These are phyloP conservation scores for Schizochytrium sp. DNA, from an alignment of 108 stramenopile species.

Conservation along the genomic window DNA sequence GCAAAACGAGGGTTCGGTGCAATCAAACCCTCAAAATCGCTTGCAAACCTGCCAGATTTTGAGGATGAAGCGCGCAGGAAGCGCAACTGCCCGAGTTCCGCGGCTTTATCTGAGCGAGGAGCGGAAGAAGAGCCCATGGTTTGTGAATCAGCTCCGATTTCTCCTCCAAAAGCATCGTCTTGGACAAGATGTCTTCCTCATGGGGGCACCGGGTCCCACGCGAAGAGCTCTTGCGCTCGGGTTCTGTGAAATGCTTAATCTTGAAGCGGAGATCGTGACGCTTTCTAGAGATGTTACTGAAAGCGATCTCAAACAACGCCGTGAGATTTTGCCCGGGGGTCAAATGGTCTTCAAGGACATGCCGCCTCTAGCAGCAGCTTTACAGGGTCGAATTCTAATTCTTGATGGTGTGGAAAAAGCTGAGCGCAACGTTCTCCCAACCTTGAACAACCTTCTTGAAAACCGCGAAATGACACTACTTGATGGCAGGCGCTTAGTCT, in stretches of 20 bases:
- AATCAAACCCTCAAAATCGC: no score
- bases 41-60: no score
- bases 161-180: conserved; percentile 85
- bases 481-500: conserved; percentile 61
- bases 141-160: conserved; percentile 75
- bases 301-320: conserved; percentile 87
- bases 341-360: conserved; percentile 75
- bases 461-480: conserved; percentile 67
- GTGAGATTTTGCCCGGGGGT: conserved; percentile 70
- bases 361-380: conserved; percentile 86
- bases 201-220: conserved; percentile 79
- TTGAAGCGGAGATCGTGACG: conserved; percentile 80
- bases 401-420: conserved; percentile 69
- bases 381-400: conserved; percentile 82
- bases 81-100: background rate
- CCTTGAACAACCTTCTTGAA: conserved; percentile 71
- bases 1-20: no score
- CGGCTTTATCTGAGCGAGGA: background rate
- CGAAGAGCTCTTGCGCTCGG: conserved; percentile 78
- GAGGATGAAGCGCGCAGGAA: no score
- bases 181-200: conserved; percentile 82
- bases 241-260: conserved; percentile 79
- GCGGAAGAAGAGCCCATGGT: conserved; percentile 14
- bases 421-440: conserved; percentile 70
- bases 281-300: conserved; percentile 84